These are phyloP conservation scores for Ogataea haglerorum DNA, from an alignment of 805 yeast genomes.

Conservation along the genomic window DNA sequence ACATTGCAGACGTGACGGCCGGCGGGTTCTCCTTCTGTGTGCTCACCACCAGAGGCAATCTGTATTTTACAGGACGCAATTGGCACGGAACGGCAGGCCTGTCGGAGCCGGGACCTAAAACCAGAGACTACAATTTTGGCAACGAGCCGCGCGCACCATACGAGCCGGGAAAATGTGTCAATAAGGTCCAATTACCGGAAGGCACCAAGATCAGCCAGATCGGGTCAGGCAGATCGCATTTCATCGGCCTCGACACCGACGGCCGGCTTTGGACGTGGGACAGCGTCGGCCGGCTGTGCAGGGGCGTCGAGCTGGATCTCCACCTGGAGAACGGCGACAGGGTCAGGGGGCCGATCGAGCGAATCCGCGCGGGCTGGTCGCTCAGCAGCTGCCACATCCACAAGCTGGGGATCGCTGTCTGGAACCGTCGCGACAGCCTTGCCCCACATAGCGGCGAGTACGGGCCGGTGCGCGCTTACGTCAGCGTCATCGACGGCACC, in stretches of 20 bases:
- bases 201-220: slow-evolving; percentile 42
- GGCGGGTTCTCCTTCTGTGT: slow-evolving; percentile 67
- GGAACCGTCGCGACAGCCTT: slow-evolving; percentile 40
- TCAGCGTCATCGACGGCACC: slow-evolving; percentile 34
- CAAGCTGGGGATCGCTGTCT: slow-evolving; percentile 53
- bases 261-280: slow-evolving; percentile 65
- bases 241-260: slow-evolving; percentile 52
- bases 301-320: slow-evolving; percentile 46
- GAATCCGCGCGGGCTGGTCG: slow-evolving; percentile 68
- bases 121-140: slow-evolving; percentile 25
- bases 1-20: slow-evolving; percentile 48
- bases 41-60: slow-evolving; percentile 50
- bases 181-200: slow-evolving; percentile 10
- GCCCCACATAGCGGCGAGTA: slow-evolving; percentile 23
- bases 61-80: slow-evolving; percentile 51
- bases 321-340: slow-evolving; percentile 20
- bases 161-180: slow-evolving; percentile 11
- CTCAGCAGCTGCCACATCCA: slow-evolving; percentile 47
- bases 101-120: slow-evolving; percentile 40
- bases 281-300: slow-evolving; percentile 30
- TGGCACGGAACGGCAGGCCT: slow-evolving; percentile 37
- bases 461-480: slow-evolving; percentile 38
- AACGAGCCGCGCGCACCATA: background rate
- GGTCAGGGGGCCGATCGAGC: slow-evolving; percentile 29
- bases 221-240: slow-evolving; percentile 62